Conservation (phyloP, 345 rosid species). For the Hirschfeldia incana region DNA sequence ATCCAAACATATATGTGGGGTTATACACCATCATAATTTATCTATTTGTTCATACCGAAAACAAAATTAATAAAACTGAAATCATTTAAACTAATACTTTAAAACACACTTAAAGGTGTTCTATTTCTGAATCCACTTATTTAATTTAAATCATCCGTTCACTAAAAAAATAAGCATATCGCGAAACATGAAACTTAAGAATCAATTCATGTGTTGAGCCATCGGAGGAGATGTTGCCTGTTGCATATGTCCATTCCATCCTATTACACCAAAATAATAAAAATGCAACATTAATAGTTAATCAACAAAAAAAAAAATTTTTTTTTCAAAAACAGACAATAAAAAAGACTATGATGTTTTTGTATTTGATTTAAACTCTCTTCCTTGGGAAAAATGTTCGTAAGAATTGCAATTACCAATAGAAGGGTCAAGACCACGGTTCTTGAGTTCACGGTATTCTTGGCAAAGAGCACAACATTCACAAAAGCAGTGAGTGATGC, state of each 20-base stretch:
- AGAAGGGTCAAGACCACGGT: slow-evolving; percentile 65
- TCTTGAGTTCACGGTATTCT: slow-evolving; percentile 66
- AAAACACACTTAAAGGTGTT: background rate
- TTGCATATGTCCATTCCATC: slow-evolving; percentile 57
- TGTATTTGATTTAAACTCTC: background rate
- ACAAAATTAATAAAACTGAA: background rate
- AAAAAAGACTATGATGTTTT: background rate
- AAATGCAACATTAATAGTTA: background rate
- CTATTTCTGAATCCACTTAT: background rate
- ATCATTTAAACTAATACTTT: background rate
- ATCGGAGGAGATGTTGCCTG: slow-evolving; percentile 43
- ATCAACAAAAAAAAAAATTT: background rate
- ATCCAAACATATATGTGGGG: background rate
- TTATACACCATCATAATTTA: background rate
- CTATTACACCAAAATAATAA: slow-evolving; percentile 31
- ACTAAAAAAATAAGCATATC: background rate
- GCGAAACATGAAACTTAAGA: background rate
- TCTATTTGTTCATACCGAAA: background rate
- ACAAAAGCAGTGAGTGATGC: slow-evolving; percentile 58
- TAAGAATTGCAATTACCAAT: slow-evolving; percentile 41
- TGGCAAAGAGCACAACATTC: slow-evolving; percentile 81
- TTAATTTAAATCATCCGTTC: slow-evolving; percentile 4
- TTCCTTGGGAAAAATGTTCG: background rate
- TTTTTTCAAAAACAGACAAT: background rate
- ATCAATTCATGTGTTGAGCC: slow-evolving; percentile 52